phyloP scores from a whole-genome alignment of 306 rosid species.

The Quercus cerris region DNA sequence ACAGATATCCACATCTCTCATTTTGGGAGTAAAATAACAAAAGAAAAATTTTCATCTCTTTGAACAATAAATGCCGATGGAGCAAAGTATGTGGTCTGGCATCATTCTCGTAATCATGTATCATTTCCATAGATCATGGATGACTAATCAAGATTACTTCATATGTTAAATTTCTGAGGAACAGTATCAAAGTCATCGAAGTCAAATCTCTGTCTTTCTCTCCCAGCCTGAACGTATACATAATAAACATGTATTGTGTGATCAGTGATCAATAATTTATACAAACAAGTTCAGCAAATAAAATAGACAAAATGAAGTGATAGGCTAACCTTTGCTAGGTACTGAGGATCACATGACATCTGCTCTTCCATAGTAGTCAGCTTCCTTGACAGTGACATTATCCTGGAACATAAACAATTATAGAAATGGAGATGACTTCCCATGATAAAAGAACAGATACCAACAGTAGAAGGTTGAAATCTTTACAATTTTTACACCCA shows the following conservation, averaged over 20 bases:
- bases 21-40: not conserved
- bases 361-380: slow-evolving; percentile 60
- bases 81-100: not conserved
- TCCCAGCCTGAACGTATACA: slow-evolving; percentile 54
- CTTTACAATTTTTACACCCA: not conserved
- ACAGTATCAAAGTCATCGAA: slow-evolving; percentile 69
- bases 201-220: slow-evolving; percentile 73
- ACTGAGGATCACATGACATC: slow-evolving; percentile 66
- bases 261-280: not conserved
- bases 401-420: slow-evolving; percentile 34
- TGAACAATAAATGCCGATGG: slow-evolving; percentile 4
- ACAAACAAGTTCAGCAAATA: slow-evolving; percentile 5
- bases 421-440: not conserved
- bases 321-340: slow-evolving; percentile 57
- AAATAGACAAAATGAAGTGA: not conserved
- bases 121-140: not conserved
- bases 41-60: slow-evolving; percentile 1
- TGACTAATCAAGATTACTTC: slow-evolving; percentile 18
- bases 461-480: not conserved
- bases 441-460: not conserved
- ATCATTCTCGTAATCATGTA: slow-evolving; percentile 19
- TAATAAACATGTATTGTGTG: not conserved
- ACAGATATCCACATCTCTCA: slow-evolving; percentile 5
- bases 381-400: slow-evolving; percentile 75
- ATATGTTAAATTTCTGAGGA: slow-evolving; percentile 62